These are phyloP conservation scores for Pulveroboletus sp. DNA, from an alignment of 768 basidiomycete species.

Conservation along the genomic window DNA sequence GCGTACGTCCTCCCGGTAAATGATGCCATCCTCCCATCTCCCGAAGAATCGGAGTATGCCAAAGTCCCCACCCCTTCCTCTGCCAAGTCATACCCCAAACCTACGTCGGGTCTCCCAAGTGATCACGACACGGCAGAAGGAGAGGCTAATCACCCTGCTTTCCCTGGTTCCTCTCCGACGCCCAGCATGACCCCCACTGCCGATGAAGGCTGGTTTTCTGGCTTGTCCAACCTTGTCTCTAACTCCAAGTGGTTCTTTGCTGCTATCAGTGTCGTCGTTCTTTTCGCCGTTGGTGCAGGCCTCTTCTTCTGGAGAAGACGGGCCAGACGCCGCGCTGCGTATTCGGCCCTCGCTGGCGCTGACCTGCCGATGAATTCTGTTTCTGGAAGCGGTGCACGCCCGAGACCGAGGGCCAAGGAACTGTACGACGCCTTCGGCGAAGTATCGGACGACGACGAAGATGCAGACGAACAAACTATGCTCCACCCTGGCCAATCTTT, in stretches of 20 bases:
- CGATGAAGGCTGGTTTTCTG: constrained; percentile 83
- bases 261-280: constrained; percentile 69
- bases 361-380: constrained; percentile 78
- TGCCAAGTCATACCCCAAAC: constrained; percentile 71
- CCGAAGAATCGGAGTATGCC: constrained; percentile 38
- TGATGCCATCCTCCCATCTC: constrained; percentile 48
- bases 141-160: constrained; percentile 75
- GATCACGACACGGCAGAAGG: constrained; percentile 80
- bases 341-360: constrained; percentile 59
- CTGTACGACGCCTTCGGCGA: constrained; percentile 97
- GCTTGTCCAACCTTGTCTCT: constrained; percentile 66
- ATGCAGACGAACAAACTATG: constrained; percentile 68
- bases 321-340: constrained; percentile 40
- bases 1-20: constrained; percentile 57
- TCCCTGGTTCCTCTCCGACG: constrained; percentile 38
- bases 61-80: constrained; percentile 39
- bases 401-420: constrained; percentile 68
- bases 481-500: constrained; percentile 42
- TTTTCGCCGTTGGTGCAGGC: constrained; percentile 67
- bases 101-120: constrained; percentile 82
- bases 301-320: constrained; percentile 80
- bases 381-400: constrained; percentile 34
- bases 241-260: constrained; percentile 89
- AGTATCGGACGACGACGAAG: constrained; percentile 78
- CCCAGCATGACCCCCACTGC: constrained; percentile 52